Conservation (phyloP, 2,329 filamentous ascomycete genomes). For the Hansfordia pulvinata region DNA sequence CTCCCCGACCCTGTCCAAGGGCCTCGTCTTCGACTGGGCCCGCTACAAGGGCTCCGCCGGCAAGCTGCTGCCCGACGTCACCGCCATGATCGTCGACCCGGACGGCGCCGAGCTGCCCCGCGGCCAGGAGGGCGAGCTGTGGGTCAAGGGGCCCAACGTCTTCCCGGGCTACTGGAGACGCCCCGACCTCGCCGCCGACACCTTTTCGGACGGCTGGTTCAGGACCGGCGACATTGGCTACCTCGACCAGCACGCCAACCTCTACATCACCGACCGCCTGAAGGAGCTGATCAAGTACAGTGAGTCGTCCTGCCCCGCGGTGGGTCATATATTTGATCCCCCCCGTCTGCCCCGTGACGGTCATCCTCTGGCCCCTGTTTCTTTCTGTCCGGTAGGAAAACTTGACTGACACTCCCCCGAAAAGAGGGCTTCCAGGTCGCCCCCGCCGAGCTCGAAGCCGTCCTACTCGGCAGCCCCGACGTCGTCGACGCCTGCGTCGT, state of each 20-base stretch:
- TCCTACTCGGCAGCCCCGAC: conserved; percentile 27
- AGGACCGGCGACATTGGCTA: conserved; percentile 81
- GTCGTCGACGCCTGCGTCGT: conserved; percentile 47
- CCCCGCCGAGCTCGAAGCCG: conserved; percentile 48
- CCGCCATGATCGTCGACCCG: conserved; percentile 65
- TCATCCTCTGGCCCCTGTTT: no score
- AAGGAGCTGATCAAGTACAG: conserved; percentile 54
- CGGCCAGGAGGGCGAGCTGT: conserved; percentile 56
- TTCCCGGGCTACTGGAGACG: conserved; percentile 71
- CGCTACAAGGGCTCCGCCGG: conserved; percentile 68
- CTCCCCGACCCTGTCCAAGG: conserved; percentile 63
- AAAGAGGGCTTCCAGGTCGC: conserved; percentile 60
- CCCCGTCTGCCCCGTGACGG: background rate
- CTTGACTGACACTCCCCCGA: conserved; percentile 29
- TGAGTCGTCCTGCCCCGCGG: conserved; percentile 17
- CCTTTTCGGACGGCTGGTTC: conserved; percentile 77
- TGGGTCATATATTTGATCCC: background rate
- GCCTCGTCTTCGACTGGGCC: conserved; percentile 64
- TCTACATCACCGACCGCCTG: conserved; percentile 80
- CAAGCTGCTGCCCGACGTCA: conserved; percentile 62
- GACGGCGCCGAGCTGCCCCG: conserved; percentile 40
- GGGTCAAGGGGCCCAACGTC: conserved; percentile 68
- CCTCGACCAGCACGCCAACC: conserved; percentile 63
- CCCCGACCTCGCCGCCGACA: conserved; percentile 53
- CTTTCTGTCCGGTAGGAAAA: background rate